Evolutionary conservation across 2,329 filamentous ascomycete genomes (phyloP).

Genomic region (Dothideomycetes sp.): DNA sequence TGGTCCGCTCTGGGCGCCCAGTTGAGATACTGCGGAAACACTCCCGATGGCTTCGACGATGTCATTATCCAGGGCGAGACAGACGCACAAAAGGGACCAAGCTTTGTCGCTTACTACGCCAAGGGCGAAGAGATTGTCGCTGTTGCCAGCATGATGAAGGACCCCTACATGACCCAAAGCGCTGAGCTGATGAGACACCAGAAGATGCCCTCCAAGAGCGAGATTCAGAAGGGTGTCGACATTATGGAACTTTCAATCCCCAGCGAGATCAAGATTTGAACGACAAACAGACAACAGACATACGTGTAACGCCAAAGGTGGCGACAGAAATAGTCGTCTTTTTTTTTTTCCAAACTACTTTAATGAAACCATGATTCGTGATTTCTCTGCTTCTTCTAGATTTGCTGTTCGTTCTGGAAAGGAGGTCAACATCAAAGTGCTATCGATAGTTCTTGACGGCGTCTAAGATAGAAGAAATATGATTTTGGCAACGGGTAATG

Average conservation of each 20-base stretch:
- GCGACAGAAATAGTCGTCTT: too few relatives aligned
- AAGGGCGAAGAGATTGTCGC: slow-evolving; percentile 81
- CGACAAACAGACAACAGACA: background rate
- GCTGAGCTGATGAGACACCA: slow-evolving; percentile 76
- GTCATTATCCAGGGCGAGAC: slow-evolving; percentile 69
- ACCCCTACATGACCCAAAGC: slow-evolving; percentile 74
- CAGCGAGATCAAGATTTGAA: slow-evolving; percentile 36
- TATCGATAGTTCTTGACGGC: too few relatives aligned
- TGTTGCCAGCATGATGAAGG: slow-evolving; percentile 81
- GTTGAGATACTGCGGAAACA: slow-evolving; percentile 88
- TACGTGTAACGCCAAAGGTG: slow-evolving; percentile 10
- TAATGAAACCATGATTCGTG: too few relatives aligned
- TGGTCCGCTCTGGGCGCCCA: slow-evolving; percentile 91
- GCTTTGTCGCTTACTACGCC: slow-evolving; percentile 84
- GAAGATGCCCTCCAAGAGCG: slow-evolving; percentile 73
- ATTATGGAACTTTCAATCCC: slow-evolving; percentile 38
- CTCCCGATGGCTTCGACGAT: slow-evolving; percentile 74
- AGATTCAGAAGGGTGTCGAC: slow-evolving; percentile 55
- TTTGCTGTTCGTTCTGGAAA: too few relatives aligned
- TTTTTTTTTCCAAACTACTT: too few relatives aligned
- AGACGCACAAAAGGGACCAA: slow-evolving; percentile 48
- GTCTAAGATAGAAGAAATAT: too few relatives aligned
- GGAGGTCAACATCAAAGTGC: too few relatives aligned
- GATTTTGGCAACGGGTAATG: too few relatives aligned
- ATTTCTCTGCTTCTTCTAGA: too few relatives aligned